These are phyloP conservation scores for Phascolomyces articulosus DNA, from an alignment of 371 early-diverging fungal genomes.

Conservation along the genomic window DNA sequence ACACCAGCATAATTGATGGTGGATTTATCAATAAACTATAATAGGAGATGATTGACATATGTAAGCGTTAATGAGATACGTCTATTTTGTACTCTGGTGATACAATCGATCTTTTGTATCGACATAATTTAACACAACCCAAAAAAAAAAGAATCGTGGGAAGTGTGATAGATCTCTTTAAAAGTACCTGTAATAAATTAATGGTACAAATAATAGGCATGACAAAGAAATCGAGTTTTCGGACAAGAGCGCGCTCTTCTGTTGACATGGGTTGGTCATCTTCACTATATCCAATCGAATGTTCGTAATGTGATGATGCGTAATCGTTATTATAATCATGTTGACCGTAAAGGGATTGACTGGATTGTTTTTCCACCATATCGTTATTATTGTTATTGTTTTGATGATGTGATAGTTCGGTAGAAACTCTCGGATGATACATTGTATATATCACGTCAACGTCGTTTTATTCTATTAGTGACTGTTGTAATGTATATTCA, in stretches of 20 bases:
- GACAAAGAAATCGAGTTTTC: constrained; percentile 37
- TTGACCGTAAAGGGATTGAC: constrained; percentile 18
- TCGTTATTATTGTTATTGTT: constrained; percentile 6
- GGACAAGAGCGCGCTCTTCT: constrained; percentile 39
- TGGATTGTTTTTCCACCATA: constrained; percentile 20
- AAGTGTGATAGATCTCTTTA: not conserved
- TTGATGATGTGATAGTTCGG: no score
- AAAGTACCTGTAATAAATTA: constrained; percentile 40
- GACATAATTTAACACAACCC: no score
- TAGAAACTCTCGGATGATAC: constrained; percentile 3
- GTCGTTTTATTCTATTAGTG: no score
- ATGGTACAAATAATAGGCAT: constrained; percentile 42
- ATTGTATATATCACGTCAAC: no score
- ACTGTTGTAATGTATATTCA: no score
- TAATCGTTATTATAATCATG: constrained; percentile 10
- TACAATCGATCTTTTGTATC: no score
- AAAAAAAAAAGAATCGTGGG: not conserved
- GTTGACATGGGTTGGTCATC: constrained; percentile 26
- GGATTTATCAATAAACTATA: constrained; percentile 49
- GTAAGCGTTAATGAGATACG: no score
- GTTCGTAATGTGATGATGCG: constrained; percentile 6
- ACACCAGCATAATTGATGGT: constrained; percentile 41
- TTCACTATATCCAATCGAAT: constrained; percentile 7
- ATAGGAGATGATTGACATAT: not conserved
- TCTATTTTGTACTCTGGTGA: no score